Evolutionary conservation across 257 asterid genomes (phyloP), one percentile per base, ranked within the genome.

Genomic region (Solanum paucissectum): DNA sequence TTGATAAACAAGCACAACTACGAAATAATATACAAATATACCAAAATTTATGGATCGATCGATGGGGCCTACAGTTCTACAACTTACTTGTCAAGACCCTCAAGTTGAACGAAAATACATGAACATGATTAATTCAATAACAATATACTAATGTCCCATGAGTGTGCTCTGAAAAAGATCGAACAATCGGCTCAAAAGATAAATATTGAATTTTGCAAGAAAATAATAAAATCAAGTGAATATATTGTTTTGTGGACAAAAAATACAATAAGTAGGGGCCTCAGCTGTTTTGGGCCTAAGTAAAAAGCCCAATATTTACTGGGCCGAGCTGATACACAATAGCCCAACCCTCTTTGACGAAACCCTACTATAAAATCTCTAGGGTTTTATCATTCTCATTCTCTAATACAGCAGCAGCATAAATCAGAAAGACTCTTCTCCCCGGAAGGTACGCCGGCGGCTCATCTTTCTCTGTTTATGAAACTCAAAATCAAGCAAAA

Each of bases 31-130:
- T 55, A 55, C n/a, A 55, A 0, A 18, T 55, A 3, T 55, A 55
- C n/a, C n/a, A 55, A 18, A 11, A 55, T 55, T 20, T 55, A 55
- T 52, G 62, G n/a, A n/a, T n/a, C n/a, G 23, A 52, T 52, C 23
- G 0, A 52, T 52, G 62, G 0, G 23, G 62, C n/a, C 23, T 18
- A 52, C 0, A 2, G 0, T 52, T 2, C 0, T 52, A n/a, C 62
- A 52, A 52, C 23, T 52, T 52, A 52, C 62, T 52, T 52, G 62
- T 52, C n/a, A 52, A 52, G 62, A 16, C 0, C 23, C n/a, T 18
- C 62, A 52, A 52, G 4, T 52, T 55, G 64, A 55, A 55, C 5
- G 11, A 55, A 55, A 20, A 55, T 55, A 55, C 25, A 55, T 55
- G 64, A 55, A 20, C 64, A 55, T 55, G 64, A 55, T 55, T 55